These are phyloP conservation scores for Phanerodontia chrysosporium DNA, from an alignment of 768 basidiomycete species.

Conservation along the genomic window DNA sequence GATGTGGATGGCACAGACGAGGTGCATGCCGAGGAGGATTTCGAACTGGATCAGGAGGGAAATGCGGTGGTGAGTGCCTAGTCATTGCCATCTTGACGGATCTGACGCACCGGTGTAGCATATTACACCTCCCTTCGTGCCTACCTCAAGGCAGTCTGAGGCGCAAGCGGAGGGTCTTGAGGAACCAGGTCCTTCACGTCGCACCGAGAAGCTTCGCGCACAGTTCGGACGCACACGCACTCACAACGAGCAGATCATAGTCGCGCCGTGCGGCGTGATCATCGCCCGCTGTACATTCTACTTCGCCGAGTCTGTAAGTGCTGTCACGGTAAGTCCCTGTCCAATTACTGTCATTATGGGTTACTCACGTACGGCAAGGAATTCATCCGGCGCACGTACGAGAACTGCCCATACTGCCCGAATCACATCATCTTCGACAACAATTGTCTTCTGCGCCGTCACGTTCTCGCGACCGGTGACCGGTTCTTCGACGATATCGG, in stretches of 20 bases:
- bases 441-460: conserved; percentile 20
- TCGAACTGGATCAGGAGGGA: too few relatives aligned
- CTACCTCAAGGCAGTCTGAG: too few relatives aligned
- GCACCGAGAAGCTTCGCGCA: background rate
- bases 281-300: conserved; percentile 18
- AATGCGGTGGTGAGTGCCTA: too few relatives aligned
- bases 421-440: too few relatives aligned
- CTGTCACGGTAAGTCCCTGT: conserved; percentile 12
- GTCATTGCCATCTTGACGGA: too few relatives aligned
- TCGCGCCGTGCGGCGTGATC: too few relatives aligned
- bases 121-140: too few relatives aligned
- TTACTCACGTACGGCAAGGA: conserved; percentile 7
- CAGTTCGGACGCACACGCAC: conserved; percentile 22
- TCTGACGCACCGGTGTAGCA: too few relatives aligned
- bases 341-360: conserved; percentile 4
- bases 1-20: too few relatives aligned
- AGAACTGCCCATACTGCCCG: conserved; percentile 19
- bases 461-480: conserved; percentile 21
- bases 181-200: background rate
- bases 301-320: conserved; percentile 19
- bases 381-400: conserved; percentile 4
- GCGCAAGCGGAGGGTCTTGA: too few relatives aligned
- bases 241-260: conserved; percentile 23
- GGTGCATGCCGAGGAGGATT: too few relatives aligned
- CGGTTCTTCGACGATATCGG: conserved; percentile 19